Evolutionary conservation across 1,284 basidiomycete genomes (phyloP).

Genomic region (Papiliotrema flavescens): DNA sequence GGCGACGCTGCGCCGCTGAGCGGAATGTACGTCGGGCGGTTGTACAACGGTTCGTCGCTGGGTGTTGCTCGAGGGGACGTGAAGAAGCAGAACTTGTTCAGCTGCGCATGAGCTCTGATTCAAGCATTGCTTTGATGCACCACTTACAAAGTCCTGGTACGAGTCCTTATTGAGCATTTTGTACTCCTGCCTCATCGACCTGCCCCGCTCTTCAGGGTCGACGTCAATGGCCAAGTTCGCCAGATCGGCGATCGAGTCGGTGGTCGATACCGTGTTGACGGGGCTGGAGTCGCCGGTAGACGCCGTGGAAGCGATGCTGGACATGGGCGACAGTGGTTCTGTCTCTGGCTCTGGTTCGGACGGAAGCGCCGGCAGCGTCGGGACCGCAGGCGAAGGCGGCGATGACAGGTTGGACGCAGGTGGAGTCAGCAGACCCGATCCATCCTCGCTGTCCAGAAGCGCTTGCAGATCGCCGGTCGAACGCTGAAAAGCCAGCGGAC

Average conservation of each 20-base stretch:
- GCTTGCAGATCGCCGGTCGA: constrained; percentile 35
- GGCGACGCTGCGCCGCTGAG: constrained; percentile 26
- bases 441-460: constrained; percentile 16
- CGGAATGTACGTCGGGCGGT: constrained; percentile 19
- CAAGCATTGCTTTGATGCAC: not conserved
- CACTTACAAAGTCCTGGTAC: constrained; percentile 47
- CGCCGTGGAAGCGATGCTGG: constrained; percentile 27
- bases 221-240: constrained; percentile 19
- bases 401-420: constrained; percentile 44
- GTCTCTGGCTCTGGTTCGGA: too few species aligned
- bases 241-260: constrained; percentile 25
- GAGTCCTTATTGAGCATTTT: constrained; percentile 25
- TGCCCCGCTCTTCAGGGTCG: constrained; percentile 21
- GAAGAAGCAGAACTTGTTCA: constrained; percentile 50
- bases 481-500: constrained; percentile 21
- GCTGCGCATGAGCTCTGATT: constrained; percentile 17
- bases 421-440: constrained; percentile 37
- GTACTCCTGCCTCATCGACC: constrained; percentile 22
- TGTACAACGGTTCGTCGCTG: constrained; percentile 17
- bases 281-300: constrained; percentile 46
- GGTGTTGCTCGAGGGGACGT: constrained; percentile 37
- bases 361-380: constrained; percentile 3
- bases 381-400: constrained; percentile 34
- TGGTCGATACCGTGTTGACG: constrained; percentile 22
- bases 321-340: constrained; percentile 13